Evolutionary conservation across 2,329 filamentous ascomycete species (phyloP).

Genomic region (Drechslera avenae): DNA sequence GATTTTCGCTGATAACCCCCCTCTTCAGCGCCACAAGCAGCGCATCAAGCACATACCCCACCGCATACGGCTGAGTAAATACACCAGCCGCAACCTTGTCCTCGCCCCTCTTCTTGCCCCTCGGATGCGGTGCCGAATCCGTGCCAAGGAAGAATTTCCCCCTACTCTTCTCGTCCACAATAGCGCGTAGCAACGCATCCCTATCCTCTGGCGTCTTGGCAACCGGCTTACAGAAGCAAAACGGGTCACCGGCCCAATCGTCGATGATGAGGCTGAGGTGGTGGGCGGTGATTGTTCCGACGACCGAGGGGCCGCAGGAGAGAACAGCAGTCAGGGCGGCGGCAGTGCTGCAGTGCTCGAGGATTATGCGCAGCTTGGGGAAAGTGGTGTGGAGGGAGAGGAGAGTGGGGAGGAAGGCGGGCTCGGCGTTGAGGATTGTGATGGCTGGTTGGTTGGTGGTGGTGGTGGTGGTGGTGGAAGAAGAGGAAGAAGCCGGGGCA

Average conservation of each 20-base stretch:
- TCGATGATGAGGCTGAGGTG: constrained; percentile 82
- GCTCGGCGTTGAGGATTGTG: constrained; percentile 68
- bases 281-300: constrained; percentile 82
- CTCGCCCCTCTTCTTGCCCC: constrained; percentile 63
- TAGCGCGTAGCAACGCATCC: constrained; percentile 70
- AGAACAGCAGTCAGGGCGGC: constrained; percentile 80
- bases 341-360: constrained; percentile 88
- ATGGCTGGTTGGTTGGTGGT: constrained; percentile 31
- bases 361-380: constrained; percentile 67
- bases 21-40: constrained; percentile 66
- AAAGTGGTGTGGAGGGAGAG: constrained; percentile 74
- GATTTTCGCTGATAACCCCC: constrained; percentile 58
- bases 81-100: constrained; percentile 69
- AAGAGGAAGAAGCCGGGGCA: too few relatives aligned
- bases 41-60: constrained; percentile 68
- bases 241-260: constrained; percentile 70
- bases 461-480: constrained; percentile 13
- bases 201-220: constrained; percentile 70
- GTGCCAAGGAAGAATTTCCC: constrained; percentile 75
- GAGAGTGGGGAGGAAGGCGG: constrained; percentile 80
- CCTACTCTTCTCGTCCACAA: constrained; percentile 51
- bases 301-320: constrained; percentile 77
- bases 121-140: constrained; percentile 72
- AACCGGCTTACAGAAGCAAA: constrained; percentile 79
- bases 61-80: constrained; percentile 76